These are phyloP conservation scores for Phoma sp. DNA, from an alignment of 2,329 filamentous ascomycete genomes.

Conservation along the genomic window DNA sequence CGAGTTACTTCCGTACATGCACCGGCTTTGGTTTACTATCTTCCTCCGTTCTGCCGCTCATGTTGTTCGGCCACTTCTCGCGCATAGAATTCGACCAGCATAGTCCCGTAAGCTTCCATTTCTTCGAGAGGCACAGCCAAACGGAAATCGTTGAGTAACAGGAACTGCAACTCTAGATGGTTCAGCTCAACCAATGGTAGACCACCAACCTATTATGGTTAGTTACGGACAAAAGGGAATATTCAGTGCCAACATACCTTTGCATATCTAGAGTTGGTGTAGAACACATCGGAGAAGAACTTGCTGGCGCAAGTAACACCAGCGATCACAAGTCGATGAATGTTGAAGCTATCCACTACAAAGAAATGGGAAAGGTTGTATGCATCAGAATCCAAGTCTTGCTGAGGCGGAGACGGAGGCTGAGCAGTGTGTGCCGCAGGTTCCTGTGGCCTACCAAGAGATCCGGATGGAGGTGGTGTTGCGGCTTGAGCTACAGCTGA, in stretches of 20 bases:
- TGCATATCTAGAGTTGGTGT: slow-evolving; percentile 98
- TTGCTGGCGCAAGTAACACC: slow-evolving; percentile 98
- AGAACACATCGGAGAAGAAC: slow-evolving; percentile 99
- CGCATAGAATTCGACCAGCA: slow-evolving; percentile 98
- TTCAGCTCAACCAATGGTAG: slow-evolving; percentile 91
- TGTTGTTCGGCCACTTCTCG: slow-evolving; percentile 80
- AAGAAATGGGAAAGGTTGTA: slow-evolving; percentile 74
- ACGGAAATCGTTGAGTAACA: slow-evolving; percentile 94
- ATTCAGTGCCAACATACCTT: slow-evolving; percentile 70
- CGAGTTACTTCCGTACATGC: neutral
- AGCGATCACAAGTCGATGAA: slow-evolving; percentile 93
- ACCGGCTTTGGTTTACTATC: neutral
- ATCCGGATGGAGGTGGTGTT: slow-evolving; percentile 58
- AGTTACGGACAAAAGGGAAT: slow-evolving; percentile 1
- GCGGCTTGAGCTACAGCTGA: slow-evolving; percentile 50
- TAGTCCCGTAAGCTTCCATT: slow-evolving; percentile 94
- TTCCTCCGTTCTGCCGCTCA: slow-evolving; percentile 32
- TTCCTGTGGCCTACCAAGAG: slow-evolving; percentile 50
- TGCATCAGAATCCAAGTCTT: slow-evolving; percentile 52
- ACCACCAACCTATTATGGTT: slow-evolving; percentile 78
- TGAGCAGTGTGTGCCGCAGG: slow-evolving; percentile 35
- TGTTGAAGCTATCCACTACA: slow-evolving; percentile 98
- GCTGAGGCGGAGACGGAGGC: slow-evolving; percentile 47
- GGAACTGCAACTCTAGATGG: slow-evolving; percentile 93
- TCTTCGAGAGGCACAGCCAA: slow-evolving; percentile 93